Conservation (phyloP, 1,284 basidiomycete genomes). For the Sanguinoderma infundibulare region DNA sequence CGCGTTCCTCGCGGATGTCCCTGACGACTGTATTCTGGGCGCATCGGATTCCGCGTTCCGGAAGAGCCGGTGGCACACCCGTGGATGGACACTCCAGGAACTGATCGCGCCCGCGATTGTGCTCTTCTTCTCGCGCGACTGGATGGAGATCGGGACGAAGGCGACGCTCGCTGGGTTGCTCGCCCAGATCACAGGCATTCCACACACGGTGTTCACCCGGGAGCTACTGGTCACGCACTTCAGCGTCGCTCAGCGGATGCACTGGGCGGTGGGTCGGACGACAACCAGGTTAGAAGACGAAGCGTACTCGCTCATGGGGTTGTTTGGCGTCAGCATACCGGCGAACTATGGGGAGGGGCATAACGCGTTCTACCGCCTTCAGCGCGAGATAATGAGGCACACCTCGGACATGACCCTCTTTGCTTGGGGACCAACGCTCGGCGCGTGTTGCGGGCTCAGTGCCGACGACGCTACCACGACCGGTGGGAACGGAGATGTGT, state of each 20-base stretch:
- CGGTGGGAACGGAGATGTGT: not conserved
- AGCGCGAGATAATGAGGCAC: slow-evolving; percentile 16
- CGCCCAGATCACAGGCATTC: slow-evolving; percentile 6
- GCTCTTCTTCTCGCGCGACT: slow-evolving; percentile 12
- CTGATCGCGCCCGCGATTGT: slow-evolving; percentile 12
- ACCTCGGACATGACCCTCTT: slow-evolving; percentile 16
- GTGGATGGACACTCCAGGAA: slow-evolving; percentile 22
- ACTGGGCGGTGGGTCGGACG: slow-evolving; percentile 10
- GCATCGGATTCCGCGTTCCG: slow-evolving; percentile 1
- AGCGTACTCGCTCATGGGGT: slow-evolving; percentile 18
- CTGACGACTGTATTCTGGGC: not conserved
- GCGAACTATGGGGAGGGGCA: slow-evolving; percentile 18
- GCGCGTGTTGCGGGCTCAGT: not conserved
- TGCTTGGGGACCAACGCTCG: slow-evolving; percentile 10
- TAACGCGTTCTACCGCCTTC: slow-evolving; percentile 16
- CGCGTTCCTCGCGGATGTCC: slow-evolving; percentile 15
- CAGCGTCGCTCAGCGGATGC: slow-evolving; percentile 18
- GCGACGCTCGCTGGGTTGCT: slow-evolving; percentile 5
- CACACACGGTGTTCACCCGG: slow-evolving; percentile 2
- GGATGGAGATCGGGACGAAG: slow-evolving; percentile 15
- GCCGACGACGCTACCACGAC: not conserved
- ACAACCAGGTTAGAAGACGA: slow-evolving; percentile 16
- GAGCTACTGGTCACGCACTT: not conserved
- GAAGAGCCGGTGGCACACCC: slow-evolving; percentile 12
- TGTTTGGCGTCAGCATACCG: slow-evolving; percentile 18